Percentiles rank a stretch among this genome's conserved stretches.
These are phyloP conservation scores for Suillus subalutaceus DNA, from an alignment of 768 basidiomycete species.

Conservation along the genomic window DNA sequence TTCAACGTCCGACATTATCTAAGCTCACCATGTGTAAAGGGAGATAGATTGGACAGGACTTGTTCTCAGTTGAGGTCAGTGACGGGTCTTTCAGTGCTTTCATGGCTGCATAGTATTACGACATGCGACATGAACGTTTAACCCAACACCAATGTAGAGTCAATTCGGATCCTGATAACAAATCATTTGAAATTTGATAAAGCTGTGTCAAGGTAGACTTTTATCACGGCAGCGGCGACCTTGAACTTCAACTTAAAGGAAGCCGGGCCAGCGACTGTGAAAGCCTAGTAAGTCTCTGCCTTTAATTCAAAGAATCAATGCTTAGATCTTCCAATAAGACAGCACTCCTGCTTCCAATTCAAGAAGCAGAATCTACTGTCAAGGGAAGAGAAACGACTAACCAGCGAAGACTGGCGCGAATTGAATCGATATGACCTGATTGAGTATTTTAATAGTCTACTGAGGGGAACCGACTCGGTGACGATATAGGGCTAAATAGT, in stretches of 20 bases:
- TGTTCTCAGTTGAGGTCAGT: too few relatives aligned
- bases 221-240: neutral
- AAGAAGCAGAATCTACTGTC: neutral
- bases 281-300: neutral
- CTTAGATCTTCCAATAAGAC: neutral
- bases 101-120: too few relatives aligned
- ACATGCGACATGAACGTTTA: neutral
- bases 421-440: neutral
- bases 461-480: neutral
- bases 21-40: too few relatives aligned
- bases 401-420: neutral
- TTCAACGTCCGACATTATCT: too few relatives aligned
- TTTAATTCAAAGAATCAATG: neutral
- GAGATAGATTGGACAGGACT: too few relatives aligned
- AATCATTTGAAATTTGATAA: neutral
- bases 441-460: neutral
- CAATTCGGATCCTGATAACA: neutral
- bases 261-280: neutral
- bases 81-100: too few relatives aligned
- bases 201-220: neutral
- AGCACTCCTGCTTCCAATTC: neutral
- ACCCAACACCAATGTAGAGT: neutral
- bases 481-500: conserved; percentile 1
- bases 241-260: neutral
- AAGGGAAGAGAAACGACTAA: neutral